Evolutionary conservation across 2,329 filamentous ascomycete species (phyloP).

Genomic region (Penicillium oxalicum): DNA sequence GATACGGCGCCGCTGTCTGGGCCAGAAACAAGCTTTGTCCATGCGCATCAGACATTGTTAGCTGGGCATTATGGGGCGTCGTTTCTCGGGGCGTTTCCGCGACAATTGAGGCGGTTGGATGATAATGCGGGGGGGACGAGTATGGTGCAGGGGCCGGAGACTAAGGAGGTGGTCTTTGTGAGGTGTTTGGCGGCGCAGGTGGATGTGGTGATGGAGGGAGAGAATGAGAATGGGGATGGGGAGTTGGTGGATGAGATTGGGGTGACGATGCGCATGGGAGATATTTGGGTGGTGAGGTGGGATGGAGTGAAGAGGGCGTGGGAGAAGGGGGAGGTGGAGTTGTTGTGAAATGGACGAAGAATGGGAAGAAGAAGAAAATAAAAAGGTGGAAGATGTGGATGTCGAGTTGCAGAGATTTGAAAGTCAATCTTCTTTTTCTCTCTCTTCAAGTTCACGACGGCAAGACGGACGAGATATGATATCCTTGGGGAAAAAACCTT

Average conservation of each 20-base stretch:
- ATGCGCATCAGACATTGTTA: conserved; percentile 75
- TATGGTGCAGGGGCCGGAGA: conserved; percentile 87
- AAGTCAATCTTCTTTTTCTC: not conserved
- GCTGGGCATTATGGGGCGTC: conserved; percentile 78
- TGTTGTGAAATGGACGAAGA: conserved; percentile 27
- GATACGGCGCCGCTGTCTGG: conserved; percentile 60
- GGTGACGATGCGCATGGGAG: conserved; percentile 47
- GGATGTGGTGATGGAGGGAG: conserved; percentile 33
- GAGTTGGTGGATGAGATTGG: conserved; percentile 24
- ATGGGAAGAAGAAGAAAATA: not conserved
- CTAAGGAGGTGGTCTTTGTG: conserved; percentile 77
- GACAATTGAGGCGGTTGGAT: conserved; percentile 73
- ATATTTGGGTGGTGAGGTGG: conserved; percentile 65
- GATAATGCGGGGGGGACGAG: conserved; percentile 82
- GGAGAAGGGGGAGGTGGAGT: conserved; percentile 39
- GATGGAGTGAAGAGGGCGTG: conserved; percentile 61
- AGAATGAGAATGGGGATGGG: conserved; percentile 17
- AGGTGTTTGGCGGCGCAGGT: conserved; percentile 50
- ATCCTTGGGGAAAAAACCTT: no score
- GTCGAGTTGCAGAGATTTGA: not conserved
- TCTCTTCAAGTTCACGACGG: no score
- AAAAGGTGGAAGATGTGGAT: not conserved
- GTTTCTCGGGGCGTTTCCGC: conserved; percentile 77
- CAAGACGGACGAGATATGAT: no score
- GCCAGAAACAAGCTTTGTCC: conserved; percentile 75